Conservation (phyloP, 306 rosid genomes). For the Delonix regia region DNA sequence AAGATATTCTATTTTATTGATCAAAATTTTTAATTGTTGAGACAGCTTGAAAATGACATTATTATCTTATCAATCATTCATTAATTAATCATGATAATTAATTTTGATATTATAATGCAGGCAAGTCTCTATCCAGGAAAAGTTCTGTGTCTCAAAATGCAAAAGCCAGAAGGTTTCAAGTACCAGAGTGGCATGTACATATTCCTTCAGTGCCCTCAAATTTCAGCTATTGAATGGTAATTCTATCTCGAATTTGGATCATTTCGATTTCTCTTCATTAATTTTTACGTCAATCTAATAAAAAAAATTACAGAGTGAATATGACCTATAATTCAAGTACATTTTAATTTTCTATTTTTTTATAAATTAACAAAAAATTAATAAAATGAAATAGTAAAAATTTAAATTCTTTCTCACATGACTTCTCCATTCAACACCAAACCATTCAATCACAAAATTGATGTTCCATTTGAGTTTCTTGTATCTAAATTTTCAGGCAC, state of each 20-base stretch:
- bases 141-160: slow-evolving; percentile 76
- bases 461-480: slow-evolving; percentile 29
- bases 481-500: slow-evolving; percentile 66
- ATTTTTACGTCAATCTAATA: too few species aligned
- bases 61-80: neutral
- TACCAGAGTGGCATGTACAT: slow-evolving; percentile 89
- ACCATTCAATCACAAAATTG: neutral
- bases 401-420: slow-evolving; percentile 20
- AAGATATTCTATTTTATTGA: neutral
- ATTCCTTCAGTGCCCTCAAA: slow-evolving; percentile 89
- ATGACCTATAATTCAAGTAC: too few species aligned
- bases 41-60: slow-evolving; percentile 13
- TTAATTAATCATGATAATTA: neutral
- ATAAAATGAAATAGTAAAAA: too few species aligned
- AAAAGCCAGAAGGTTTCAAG: slow-evolving; percentile 77
- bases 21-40: neutral
- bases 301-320: too few species aligned
- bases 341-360: too few species aligned
- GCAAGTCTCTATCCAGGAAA: slow-evolving; percentile 73
- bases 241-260: too few species aligned
- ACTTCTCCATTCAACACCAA: neutral
- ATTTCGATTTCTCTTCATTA: too few species aligned
- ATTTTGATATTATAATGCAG: slow-evolving; percentile 42
- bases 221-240: slow-evolving; percentile 84
- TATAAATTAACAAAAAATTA: too few species aligned